These are phyloP conservation scores for Aspergillus conjunctus DNA, from an alignment of 495 filamentous ascomycete species.

Conservation along the genomic window DNA sequence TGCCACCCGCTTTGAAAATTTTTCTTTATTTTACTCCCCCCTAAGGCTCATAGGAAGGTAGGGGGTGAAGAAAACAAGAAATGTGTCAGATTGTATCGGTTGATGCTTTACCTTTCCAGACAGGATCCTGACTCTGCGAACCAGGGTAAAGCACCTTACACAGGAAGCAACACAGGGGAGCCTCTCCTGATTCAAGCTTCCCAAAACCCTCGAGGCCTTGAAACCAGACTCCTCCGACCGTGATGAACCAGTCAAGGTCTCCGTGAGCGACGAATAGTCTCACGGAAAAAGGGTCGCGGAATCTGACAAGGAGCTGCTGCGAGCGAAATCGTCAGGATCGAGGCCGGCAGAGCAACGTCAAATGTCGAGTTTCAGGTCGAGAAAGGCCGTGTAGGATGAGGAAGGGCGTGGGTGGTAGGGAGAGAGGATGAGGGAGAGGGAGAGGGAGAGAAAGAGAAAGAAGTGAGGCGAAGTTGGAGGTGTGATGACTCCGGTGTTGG, in stretches of 20 bases:
- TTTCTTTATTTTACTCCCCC: neutral
- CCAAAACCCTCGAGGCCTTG: conserved; percentile 35
- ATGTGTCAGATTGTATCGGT: conserved; percentile 19
- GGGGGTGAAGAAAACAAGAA: conserved; percentile 5
- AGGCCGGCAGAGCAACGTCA: conserved; percentile 31
- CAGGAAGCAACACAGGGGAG: conserved; percentile 11
- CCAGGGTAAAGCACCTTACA: conserved; percentile 33
- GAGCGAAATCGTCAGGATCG: conserved; percentile 23
- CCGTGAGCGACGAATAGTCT: conserved; percentile 39
- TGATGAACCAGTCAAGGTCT: conserved; percentile 55
- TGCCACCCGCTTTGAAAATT: conserved; percentile 7
- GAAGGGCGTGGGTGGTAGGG: conserved; percentile 23
- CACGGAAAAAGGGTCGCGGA: conserved; percentile 47
- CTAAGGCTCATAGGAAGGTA: conserved; percentile 8
- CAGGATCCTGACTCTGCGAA: conserved; percentile 22
- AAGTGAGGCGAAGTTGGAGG: conserved; percentile 13
- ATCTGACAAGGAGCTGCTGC: conserved; percentile 36
- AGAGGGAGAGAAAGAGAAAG: conserved; percentile 2
- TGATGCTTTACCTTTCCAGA: conserved; percentile 44
- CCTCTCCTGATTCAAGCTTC: conserved; percentile 15
- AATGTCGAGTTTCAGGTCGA: conserved; percentile 33
- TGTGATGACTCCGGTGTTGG: neutral
- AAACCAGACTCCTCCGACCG: conserved; percentile 45
- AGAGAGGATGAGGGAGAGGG: conserved; percentile 19
- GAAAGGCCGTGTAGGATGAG: conserved; percentile 34